Percentiles rank a stretch among this genome's conserved stretches.
phyloP scores from a whole-genome alignment of 2,329 filamentous ascomycete species.

The Ophiocordyceps unilateralis region DNA sequence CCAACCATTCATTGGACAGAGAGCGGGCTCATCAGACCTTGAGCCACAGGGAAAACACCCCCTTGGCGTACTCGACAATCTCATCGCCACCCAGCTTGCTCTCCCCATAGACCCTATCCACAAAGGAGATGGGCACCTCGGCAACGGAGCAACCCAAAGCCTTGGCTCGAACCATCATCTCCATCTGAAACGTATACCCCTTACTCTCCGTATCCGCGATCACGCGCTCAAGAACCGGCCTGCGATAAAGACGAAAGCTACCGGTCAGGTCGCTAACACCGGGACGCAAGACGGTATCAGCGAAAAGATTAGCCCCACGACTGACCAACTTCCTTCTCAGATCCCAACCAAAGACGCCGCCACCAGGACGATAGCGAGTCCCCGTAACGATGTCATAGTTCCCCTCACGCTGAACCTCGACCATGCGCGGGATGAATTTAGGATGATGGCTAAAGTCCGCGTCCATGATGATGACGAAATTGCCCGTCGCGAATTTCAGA shows the following conservation, averaged over 20 bases:
- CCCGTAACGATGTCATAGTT: conserved; percentile 96
- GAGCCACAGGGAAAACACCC: conserved; percentile 59
- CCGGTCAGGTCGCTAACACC: conserved; percentile 93
- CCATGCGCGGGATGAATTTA: conserved; percentile 96
- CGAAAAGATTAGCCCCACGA: conserved; percentile 83
- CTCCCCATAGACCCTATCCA: conserved; percentile 88
- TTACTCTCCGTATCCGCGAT: conserved; percentile 86
- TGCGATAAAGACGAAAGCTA: conserved; percentile 90
- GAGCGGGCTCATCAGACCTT: conserved; percentile 38
- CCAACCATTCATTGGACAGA: too few species aligned
- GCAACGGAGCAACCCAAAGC: conserved; percentile 86
- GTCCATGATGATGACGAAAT: conserved; percentile 99
- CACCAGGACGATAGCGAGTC: conserved; percentile 77
- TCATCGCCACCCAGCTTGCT: conserved; percentile 88
- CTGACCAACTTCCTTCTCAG: conserved; percentile 75
- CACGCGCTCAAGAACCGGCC: conserved; percentile 70
- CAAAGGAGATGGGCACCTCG: conserved; percentile 92
- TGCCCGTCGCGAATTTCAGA: conserved; percentile 74
- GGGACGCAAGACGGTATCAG: conserved; percentile 81
- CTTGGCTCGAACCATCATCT: conserved; percentile 96
- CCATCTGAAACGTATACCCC: conserved; percentile 99
- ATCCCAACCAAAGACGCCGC: conserved; percentile 93
- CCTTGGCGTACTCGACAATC: conserved; percentile 92
- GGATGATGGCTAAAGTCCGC: conserved; percentile 98
- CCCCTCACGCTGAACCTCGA: conserved; percentile 55